Conservation (phyloP, 371 early-diverging fungal species). For the Blakeslea trispora region DNA sequence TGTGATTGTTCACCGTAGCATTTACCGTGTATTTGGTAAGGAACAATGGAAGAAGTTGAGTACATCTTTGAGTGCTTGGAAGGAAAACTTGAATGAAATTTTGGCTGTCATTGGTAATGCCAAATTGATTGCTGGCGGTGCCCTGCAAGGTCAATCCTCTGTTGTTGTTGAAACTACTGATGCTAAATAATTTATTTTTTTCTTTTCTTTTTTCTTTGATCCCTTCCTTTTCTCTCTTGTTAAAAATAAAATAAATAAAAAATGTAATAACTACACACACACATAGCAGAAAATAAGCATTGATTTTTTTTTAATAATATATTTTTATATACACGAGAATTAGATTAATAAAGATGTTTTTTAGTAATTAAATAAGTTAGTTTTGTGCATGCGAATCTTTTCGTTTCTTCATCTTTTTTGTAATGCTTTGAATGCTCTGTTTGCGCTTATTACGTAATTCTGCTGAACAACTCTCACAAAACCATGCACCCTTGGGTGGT, state of each 20-base stretch:
- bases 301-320: too few species aligned
- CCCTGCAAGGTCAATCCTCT: slow-evolving; percentile 36
- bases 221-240: too few species aligned
- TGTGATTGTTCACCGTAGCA: slow-evolving; percentile 76
- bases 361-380: neutral
- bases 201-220: too few species aligned
- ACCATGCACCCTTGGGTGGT: slow-evolving; percentile 92
- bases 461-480: slow-evolving; percentile 74
- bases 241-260: slow-evolving; percentile 8
- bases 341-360: too few species aligned
- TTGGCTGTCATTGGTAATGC: slow-evolving; percentile 84
- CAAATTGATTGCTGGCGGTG: slow-evolving; percentile 66
- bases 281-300: too few species aligned
- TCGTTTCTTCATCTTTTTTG: slow-evolving; percentile 20
- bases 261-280: too few species aligned
- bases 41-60: slow-evolving; percentile 82
- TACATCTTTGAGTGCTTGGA: slow-evolving; percentile 77
- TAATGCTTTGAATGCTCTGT: slow-evolving; percentile 1
- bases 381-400: slow-evolving; percentile 18
- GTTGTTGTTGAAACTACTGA: slow-evolving; percentile 38
- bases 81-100: slow-evolving; percentile 74
- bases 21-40: slow-evolving; percentile 81
- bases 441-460: slow-evolving; percentile 48
- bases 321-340: too few species aligned
- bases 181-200: slow-evolving; percentile 21